A percentile compares a stretch with the other conserved stretches of the same genome.
Conservation (phyloP, 2,329 filamentous ascomycete species). For the Venturia carpophila region DNA sequence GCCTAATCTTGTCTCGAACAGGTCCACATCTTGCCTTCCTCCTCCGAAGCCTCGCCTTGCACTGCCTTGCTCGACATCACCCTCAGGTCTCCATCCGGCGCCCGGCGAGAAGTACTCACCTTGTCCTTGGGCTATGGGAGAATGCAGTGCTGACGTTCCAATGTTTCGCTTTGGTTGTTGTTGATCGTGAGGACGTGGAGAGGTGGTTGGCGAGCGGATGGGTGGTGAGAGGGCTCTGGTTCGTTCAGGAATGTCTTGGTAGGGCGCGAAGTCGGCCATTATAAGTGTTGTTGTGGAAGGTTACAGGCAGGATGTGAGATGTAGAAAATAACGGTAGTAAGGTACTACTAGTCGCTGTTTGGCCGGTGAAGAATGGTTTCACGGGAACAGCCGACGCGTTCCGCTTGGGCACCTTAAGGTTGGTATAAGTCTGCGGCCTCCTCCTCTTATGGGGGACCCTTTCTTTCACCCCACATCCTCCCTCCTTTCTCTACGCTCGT, state of each 20-base stretch:
- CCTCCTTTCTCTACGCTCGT: too few relatives aligned
- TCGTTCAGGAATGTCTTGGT: slow-evolving; percentile 87
- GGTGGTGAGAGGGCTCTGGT: slow-evolving; percentile 64
- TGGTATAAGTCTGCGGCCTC: too few relatives aligned
- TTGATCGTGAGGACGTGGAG: slow-evolving; percentile 36
- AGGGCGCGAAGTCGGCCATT: slow-evolving; percentile 74
- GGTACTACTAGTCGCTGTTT: too few relatives aligned
- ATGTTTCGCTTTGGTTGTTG: slow-evolving; percentile 31
- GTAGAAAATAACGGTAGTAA: too few relatives aligned
- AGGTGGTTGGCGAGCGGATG: slow-evolving; percentile 50
- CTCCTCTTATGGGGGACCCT: too few relatives aligned
- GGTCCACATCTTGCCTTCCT: slow-evolving; percentile 59
- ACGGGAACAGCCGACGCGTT: background rate
- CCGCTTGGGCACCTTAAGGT: too few relatives aligned
- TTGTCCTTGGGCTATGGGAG: slow-evolving; percentile 13
- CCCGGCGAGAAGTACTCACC: slow-evolving; percentile 17
- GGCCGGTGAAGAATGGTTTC: background rate
- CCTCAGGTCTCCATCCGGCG: slow-evolving; percentile 27
- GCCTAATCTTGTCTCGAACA: slow-evolving; percentile 84
- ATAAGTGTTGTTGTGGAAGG: background rate
- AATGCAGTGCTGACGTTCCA: slow-evolving; percentile 21
- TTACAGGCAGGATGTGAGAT: too few relatives aligned
- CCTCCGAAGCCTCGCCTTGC: slow-evolving; percentile 25
- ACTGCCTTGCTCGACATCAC: slow-evolving; percentile 23
- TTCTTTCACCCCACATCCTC: too few relatives aligned